Percentiles rank a stretch among this genome's conserved stretches.
Evolutionary conservation across 768 basidiomycete species (phyloP).

Genomic region (Suillus sp.): DNA sequence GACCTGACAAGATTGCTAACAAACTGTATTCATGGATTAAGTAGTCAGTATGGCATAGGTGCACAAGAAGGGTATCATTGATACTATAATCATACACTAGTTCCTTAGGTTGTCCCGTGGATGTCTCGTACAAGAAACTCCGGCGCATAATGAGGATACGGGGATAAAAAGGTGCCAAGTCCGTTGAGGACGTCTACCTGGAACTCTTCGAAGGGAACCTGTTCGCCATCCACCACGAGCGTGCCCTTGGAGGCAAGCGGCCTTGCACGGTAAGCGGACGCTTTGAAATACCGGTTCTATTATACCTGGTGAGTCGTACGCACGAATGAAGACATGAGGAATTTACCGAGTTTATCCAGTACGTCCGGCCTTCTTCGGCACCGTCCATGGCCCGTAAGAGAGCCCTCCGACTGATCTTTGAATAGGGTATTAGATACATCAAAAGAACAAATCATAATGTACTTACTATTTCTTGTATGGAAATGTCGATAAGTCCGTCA

Average conservation of each 20-base stretch:
- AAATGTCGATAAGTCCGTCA: conserved; percentile 77
- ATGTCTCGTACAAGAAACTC: conserved; percentile 44
- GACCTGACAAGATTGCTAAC: not conserved
- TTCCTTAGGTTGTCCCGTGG: conserved; percentile 24
- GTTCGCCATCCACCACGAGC: conserved; percentile 79
- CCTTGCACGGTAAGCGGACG: conserved; percentile 70
- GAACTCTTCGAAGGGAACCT: conserved; percentile 71
- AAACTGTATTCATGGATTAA: not conserved
- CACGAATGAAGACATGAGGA: conserved; percentile 7
- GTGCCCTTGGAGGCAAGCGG: conserved; percentile 55
- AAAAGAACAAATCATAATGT: not conserved
- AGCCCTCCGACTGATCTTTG: conserved; percentile 43
- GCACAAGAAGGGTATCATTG: not conserved
- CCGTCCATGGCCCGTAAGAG: conserved; percentile 58
- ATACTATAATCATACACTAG: conserved; percentile 8
- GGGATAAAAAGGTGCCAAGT: conserved; percentile 66
- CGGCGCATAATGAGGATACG: conserved; percentile 52
- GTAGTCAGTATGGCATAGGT: not conserved
- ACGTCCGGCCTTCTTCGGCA: conserved; percentile 60
- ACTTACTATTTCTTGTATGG: conserved; percentile 62
- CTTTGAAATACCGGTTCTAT: conserved; percentile 75
- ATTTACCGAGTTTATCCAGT: conserved; percentile 63
- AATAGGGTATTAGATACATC: conserved; percentile 15
- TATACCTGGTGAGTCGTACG: conserved; percentile 13
- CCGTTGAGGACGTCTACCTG: conserved; percentile 76